Evolutionary conservation across 352 stramenopile species (phyloP), one percentile per base, ranked within the genome.

Genomic region (Phytopythium ostracodes): DNA sequence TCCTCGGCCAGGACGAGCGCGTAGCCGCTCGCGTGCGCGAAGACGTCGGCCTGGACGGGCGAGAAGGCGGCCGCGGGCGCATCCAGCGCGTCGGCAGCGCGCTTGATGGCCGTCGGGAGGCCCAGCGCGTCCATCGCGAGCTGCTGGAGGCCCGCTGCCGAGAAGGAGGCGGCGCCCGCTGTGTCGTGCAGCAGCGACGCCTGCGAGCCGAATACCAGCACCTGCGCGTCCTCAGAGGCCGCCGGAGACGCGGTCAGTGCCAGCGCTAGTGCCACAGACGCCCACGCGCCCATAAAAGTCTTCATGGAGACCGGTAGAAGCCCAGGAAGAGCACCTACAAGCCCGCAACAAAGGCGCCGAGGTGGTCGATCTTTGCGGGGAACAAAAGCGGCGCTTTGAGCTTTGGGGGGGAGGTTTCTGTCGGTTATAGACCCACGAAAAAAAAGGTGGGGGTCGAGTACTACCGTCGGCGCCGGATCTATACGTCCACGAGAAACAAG

Each of bases 41-140:
- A 81, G 3, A 84, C 14, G 49, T 84, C 76, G 43, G 73, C 71
- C 54, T 84, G 73, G 11, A 84, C 36, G 11, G 73, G 76, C 50
- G 46, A 69, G 60, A 44, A 44, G 38, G 38, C 38, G 38, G 7
- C 5, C 4, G 38, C 15, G 38, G 38, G 38, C 38, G 38, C 12
- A 11, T 44, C 15, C 12, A 4, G 15, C 38, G 38, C 15, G 7
- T 44, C 12, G 10, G 9, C 12, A 17, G 38, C 38, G 11, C 15
- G 38, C 7, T 9, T n/a, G 38, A 17, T 44, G n/a, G 29, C 60
- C 1, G 68, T 78, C 3, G 50, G 24, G 27, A 81, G 60, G 2
- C 73, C 76, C 25, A 84, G 27, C 5, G 71, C 70, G 54, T 70
- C 56, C n/a, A 81, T 66, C 47, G 71, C 73, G 38, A 84, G 54